Percentiles rank a stretch among this genome's conserved stretches.
phyloP scores from a whole-genome alignment of 1,284 basidiomycete species.

The Pisolithus thermaeus region DNA sequence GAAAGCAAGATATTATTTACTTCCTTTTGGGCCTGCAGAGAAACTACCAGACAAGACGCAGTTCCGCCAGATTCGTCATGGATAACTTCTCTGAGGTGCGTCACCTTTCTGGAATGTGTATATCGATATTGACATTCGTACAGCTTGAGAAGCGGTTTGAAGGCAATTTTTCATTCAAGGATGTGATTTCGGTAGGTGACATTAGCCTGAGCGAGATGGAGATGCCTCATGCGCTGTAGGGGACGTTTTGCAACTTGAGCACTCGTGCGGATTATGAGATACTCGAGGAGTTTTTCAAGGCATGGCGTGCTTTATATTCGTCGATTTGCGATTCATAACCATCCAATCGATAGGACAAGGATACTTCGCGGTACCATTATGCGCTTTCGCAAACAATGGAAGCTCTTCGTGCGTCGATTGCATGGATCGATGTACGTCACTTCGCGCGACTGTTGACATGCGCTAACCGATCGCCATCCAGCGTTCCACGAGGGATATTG shows the following conservation, averaged over 20 bases:
- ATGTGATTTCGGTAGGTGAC: conserved; percentile 43
- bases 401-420: conserved; percentile 50
- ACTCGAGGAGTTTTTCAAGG: conserved; percentile 67
- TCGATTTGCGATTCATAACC: not conserved
- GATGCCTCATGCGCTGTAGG: conserved; percentile 28
- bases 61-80: conserved; percentile 41
- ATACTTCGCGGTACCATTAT: conserved; percentile 60
- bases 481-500: conserved; percentile 54
- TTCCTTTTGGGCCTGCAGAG: conserved; percentile 31
- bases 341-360: conserved; percentile 42
- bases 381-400: conserved; percentile 65
- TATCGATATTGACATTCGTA: not conserved
- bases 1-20: conserved; percentile 51
- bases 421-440: conserved; percentile 51
- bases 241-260: conserved; percentile 57
- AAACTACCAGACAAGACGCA: conserved; percentile 33
- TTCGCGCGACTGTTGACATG: not conserved
- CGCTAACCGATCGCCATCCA: conserved; percentile 16
- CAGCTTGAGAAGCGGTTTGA: conserved; percentile 70
- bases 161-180: conserved; percentile 56
- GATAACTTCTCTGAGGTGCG: conserved; percentile 59
- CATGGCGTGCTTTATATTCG: conserved; percentile 14
- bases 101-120: conserved; percentile 8
- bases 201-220: not conserved
- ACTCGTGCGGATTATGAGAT: conserved; percentile 64